Evolutionary conservation across 257 asterid genomes (phyloP).

Genomic region (Thymus mandschuricus): DNA sequence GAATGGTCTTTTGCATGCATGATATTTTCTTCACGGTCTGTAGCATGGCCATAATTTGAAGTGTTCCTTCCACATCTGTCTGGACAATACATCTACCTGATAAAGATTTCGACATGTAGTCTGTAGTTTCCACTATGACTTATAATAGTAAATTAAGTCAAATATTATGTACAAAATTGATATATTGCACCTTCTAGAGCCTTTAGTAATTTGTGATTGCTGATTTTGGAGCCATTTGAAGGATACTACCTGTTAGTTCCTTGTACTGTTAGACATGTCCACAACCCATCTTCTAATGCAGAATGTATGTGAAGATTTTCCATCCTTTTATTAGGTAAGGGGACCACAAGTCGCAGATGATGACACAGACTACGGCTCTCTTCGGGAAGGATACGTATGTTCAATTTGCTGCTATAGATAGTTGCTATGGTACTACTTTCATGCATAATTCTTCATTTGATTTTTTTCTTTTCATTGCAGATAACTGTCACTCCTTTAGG

Average conservation of each 20-base stretch:
- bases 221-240: neutral
- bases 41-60: neutral
- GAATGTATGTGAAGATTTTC: neutral
- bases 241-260: neutral
- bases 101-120: conserved; percentile 5
- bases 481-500: conserved; percentile 82
- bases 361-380: conserved; percentile 66
- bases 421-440: conserved; percentile 20
- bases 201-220: conserved; percentile 1
- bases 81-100: conserved; percentile 9
- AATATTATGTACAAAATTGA: neutral
- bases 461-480: conserved; percentile 41
- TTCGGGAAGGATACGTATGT: conserved; percentile 82
- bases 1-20: conserved; percentile 9
- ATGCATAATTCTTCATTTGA: conserved; percentile 10
- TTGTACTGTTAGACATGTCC: neutral
- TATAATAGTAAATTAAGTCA: neutral
- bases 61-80: conserved; percentile 25
- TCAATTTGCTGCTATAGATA: conserved; percentile 7
- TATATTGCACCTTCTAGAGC: neutral
- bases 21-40: conserved; percentile 11
- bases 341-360: conserved; percentile 55
- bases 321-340: conserved; percentile 47
- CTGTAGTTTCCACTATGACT: no score
- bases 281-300: neutral